A percentile compares a stretch with the other conserved stretches of the same genome.
Conservation (phyloP, 306 rosid species). For the Herpetospermum pedunculosum region DNA sequence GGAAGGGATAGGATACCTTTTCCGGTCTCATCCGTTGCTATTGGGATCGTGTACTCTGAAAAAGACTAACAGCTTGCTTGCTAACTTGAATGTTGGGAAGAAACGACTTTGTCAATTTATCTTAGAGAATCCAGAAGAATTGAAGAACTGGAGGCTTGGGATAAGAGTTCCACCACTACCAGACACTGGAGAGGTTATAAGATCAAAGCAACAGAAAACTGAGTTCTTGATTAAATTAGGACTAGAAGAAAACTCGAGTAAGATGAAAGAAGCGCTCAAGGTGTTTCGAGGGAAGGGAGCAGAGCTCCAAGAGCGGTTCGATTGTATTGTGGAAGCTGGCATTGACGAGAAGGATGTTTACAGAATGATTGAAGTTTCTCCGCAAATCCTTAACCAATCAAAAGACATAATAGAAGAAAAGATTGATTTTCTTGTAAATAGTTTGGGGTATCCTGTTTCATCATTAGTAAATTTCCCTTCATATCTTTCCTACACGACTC, state of each 20-base stretch:
- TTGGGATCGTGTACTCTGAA: slow-evolving; percentile 49
- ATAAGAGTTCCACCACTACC: slow-evolving; percentile 30
- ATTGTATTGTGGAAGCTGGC: slow-evolving; percentile 59
- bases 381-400: slow-evolving; percentile 60
- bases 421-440: slow-evolving; percentile 42
- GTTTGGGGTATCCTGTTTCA: slow-evolving; percentile 49
- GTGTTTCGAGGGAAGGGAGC: slow-evolving; percentile 58
- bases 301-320: slow-evolving; percentile 70
- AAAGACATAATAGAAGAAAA: slow-evolving; percentile 35
- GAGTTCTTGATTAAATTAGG: slow-evolving; percentile 58
- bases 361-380: slow-evolving; percentile 36
- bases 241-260: slow-evolving; percentile 31
- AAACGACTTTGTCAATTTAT: slow-evolving; percentile 32
- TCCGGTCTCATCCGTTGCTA: too few species aligned
- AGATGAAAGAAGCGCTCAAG: slow-evolving; percentile 31
- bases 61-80: slow-evolving; percentile 37
- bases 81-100: slow-evolving; percentile 49
- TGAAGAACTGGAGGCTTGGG: slow-evolving; percentile 57
- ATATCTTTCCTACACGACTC: slow-evolving; percentile 31
- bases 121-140: slow-evolving; percentile 41
- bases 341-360: slow-evolving; percentile 35
- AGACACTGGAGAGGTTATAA: slow-evolving; percentile 10
- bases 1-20: slow-evolving; percentile 34
- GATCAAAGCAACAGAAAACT: slow-evolving; percentile 20
- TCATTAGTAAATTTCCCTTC: slow-evolving; percentile 42